Evolutionary conservation across 345 rosid species (phyloP), one percentile per base, ranked within the genome.

Genomic region (Camelina sativa): DNA sequence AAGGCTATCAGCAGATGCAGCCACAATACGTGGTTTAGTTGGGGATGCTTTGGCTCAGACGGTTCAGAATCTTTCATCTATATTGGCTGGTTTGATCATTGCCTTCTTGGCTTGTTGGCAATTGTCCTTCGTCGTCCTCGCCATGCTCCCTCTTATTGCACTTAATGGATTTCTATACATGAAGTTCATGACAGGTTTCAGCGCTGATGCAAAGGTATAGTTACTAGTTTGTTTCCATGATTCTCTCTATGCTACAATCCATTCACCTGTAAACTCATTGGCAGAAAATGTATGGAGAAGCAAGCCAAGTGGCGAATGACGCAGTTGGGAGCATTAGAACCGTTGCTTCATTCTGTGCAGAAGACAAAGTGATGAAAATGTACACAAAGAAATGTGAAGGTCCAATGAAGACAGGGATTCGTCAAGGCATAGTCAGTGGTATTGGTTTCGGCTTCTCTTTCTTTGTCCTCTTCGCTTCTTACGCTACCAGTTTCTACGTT

Each of bases 311-410:
- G 52, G 98, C 98, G 9, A 86, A 77, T 43, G 97, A 93, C 15
- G 98, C 98, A 25, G 97, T 93, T 11, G 97, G 96, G 68, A 90
- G 97, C 64, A 93, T 93, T 68, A 83, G 98, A 80, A 93, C 98
- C 8, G 91, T 91, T 28, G 91, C 97, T 57, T 93, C 98, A 1
- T 93, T 87, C 84, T 91, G 98, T 58, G 93, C 97, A 0, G 98
- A 93, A 74, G 97, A 89, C 50, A 93, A 89, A 70, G 88, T 93
- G 79, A 91, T 91, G 92, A 73, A 89, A 5, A 83, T 91, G 43
- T 93, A 93, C 77, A 23, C 78, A 52, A 82, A 72, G 78, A 93
- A 91, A 82, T 93, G 98, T 17, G 97, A 89, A 78, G 96, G 87
- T 51, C 97, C 98, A 20, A 17, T 84, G 83, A 84, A 83, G 74